Evolutionary conservation across 495 filamentous ascomycete species (phyloP), one percentile per base, ranked within the genome.

Genomic region (Aspergillus cristatus): DNA sequence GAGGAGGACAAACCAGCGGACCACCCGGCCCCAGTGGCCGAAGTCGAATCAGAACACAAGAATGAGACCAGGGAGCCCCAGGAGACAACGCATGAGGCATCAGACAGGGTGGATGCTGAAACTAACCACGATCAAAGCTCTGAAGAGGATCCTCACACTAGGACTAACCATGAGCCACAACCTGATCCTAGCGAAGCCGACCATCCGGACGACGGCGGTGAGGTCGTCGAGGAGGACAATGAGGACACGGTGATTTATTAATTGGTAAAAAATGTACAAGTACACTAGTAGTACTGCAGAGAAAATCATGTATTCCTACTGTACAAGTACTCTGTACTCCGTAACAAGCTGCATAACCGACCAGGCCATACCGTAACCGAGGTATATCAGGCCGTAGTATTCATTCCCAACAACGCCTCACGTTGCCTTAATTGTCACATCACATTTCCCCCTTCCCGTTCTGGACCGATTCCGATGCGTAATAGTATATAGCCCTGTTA

Each of bases 221-320:
- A 87, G 50, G 62, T 82, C 34, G 66, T 85, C 52, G 82, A 87
- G 53, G 79, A 87, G 53, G 79, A 79, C 49, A 78, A 83, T 33
- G 85, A 91, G 65, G 85, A 90, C 48, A 85, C 76, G 38, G 85
- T 91, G 38, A 86, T 91, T 42, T 90, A 91, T 63, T 91, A 74
- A 45, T n/a, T n/a, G n/a, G n/a, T n/a, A n/a, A n/a, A n/a, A n/a
- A n/a, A n/a, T n/a, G n/a, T n/a, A 12, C 1, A 34, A 11, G n/a
- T n/a, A n/a, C n/a, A n/a, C n/a, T n/a, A n/a, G n/a, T n/a, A n/a
- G n/a, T n/a, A n/a, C n/a, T n/a, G n/a, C n/a, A n/a, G n/a, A n/a
- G n/a, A n/a, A n/a, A n/a, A n/a, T n/a, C n/a, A n/a, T n/a, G n/a
- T n/a, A n/a, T n/a, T n/a, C n/a, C n/a, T n/a, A n/a, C n/a, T n/a